phyloP scores from a whole-genome alignment of 345 rosid genomes.

The Populus pruinosa region DNA sequence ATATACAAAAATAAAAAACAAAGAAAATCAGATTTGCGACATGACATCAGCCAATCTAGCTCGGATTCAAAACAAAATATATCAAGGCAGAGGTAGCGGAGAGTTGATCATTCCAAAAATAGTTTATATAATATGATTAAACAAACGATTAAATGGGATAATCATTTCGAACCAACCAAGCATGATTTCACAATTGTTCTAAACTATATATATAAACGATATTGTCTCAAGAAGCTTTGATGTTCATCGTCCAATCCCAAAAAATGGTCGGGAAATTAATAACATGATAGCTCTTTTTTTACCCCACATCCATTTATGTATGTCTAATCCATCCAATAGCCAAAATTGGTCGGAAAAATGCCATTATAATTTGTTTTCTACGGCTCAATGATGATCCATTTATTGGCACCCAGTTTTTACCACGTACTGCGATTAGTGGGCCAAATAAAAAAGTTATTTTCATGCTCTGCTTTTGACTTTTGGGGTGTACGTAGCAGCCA shows the following conservation, averaged over 20 bases:
- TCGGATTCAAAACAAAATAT: too few species aligned
- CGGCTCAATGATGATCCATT: not conserved
- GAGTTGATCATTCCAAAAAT: too few species aligned
- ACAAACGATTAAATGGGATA: too few species aligned
- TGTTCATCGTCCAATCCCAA: not conserved
- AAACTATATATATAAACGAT: not conserved
- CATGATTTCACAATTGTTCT: not conserved
- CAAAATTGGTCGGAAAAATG: slow-evolving; percentile 8
- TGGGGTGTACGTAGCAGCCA: not conserved
- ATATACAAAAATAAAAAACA: too few species aligned
- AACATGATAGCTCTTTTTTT: not conserved
- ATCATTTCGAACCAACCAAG: too few species aligned
- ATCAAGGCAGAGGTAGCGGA: too few species aligned
- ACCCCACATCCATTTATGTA: not conserved
- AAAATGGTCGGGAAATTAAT: not conserved
- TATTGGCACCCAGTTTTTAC: not conserved
- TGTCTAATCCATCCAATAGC: slow-evolving; percentile 2
- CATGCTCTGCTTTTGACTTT: not conserved
- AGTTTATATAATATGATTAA: too few species aligned
- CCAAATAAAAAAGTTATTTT: not conserved
- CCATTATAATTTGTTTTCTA: slow-evolving; percentile 4
- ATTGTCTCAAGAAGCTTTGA: not conserved
- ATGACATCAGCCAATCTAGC: too few species aligned
- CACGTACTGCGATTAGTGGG: not conserved
- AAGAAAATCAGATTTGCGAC: too few species aligned